A percentile compares a stretch with the other conserved stretches of the same genome.
Conservation (phyloP, 805 yeast species). For the Sugiyamaella floridensis region DNA sequence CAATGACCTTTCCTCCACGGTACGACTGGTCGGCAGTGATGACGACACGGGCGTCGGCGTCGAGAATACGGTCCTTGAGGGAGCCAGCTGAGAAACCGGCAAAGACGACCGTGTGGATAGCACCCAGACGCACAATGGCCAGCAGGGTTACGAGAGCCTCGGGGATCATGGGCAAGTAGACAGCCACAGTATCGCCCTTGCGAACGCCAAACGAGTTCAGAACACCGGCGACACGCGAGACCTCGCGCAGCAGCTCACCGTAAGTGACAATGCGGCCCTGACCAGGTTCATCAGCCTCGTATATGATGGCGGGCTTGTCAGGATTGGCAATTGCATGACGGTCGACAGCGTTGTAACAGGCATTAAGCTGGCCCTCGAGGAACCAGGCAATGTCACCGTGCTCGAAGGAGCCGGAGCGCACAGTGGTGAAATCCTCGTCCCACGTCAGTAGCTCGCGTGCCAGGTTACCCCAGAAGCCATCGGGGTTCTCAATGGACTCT, state of each 20-base stretch:
- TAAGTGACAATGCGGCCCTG: conserved; percentile 71
- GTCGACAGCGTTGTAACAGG: conserved; percentile 89
- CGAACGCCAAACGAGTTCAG: conserved; percentile 77
- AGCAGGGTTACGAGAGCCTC: conserved; percentile 91
- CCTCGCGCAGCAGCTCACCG: conserved; percentile 78
- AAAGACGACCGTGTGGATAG: conserved; percentile 90
- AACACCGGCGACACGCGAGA: conserved; percentile 80
- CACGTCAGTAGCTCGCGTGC: conserved; percentile 70
- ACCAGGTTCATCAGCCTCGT: conserved; percentile 88
- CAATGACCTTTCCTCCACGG: conserved; percentile 90
- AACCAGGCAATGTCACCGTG: conserved; percentile 90
- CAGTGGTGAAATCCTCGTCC: conserved; percentile 70
- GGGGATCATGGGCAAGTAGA: conserved; percentile 95
- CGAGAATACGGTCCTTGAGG: conserved; percentile 78
- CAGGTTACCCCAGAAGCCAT: conserved; percentile 66
- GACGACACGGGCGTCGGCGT: conserved; percentile 77
- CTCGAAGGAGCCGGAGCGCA: conserved; percentile 54
- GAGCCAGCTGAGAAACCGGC: conserved; percentile 96
- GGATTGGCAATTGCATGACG: conserved; percentile 89
- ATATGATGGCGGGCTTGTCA: conserved; percentile 58
- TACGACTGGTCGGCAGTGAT: conserved; percentile 93
- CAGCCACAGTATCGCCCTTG: conserved; percentile 94
- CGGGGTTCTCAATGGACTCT: conserved; percentile 74
- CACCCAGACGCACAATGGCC: conserved; percentile 91
- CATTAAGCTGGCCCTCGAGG: conserved; percentile 85